phyloP scores from a whole-genome alignment of 331 rosid species.

The Rosa hybrid region DNA sequence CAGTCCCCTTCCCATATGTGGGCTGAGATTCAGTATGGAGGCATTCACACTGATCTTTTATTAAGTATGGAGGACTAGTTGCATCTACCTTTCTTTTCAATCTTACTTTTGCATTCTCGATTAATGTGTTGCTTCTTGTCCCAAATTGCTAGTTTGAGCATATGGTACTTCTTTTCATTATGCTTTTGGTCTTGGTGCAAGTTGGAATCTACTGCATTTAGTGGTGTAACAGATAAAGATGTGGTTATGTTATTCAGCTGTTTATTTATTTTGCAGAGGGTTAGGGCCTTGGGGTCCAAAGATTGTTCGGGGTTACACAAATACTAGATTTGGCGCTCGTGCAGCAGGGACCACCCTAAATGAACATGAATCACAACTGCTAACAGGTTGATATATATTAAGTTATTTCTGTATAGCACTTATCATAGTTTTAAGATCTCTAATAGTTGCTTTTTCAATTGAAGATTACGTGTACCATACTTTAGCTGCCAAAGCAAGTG shows the following conservation, averaged over 20 bases:
- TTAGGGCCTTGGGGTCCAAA: slow-evolving; percentile 98
- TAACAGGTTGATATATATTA: slow-evolving; percentile 59
- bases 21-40: neutral
- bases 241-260: slow-evolving; percentile 4
- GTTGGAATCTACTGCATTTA: neutral
- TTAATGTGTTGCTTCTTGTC: neutral
- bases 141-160: neutral
- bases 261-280: slow-evolving; percentile 52
- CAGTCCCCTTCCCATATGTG: neutral
- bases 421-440: slow-evolving; percentile 19
- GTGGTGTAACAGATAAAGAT: neutral
- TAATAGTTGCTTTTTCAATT: slow-evolving; percentile 33
- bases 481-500: slow-evolving; percentile 90
- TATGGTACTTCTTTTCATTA: neutral
- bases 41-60: neutral
- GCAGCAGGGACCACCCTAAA: slow-evolving; percentile 61
- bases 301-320: slow-evolving; percentile 70
- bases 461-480: slow-evolving; percentile 94
- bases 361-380: slow-evolving; percentile 66
- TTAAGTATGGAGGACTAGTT: neutral
- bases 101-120: neutral
- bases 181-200: neutral
- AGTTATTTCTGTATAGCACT: slow-evolving; percentile 18
- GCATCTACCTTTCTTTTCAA: neutral
- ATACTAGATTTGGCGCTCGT: slow-evolving; percentile 64